Evolutionary conservation across 2,329 filamentous ascomycete species (phyloP), one percentile per base, ranked within the genome.

Genomic region (Ascocoryne sarcoides): DNA sequence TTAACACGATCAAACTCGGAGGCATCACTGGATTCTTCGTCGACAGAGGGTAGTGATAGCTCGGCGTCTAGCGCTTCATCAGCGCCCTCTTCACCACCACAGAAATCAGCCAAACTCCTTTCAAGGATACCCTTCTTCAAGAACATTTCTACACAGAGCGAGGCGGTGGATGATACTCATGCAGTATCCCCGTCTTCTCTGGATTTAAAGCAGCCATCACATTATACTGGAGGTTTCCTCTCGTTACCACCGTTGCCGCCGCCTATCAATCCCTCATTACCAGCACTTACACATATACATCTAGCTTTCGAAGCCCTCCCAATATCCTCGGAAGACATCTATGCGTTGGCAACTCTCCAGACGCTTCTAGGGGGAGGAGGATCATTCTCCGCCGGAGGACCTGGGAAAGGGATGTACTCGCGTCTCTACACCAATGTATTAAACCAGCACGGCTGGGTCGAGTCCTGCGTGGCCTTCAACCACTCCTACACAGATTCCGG

Each of bases 351-450:
- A 5, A 95, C 90, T 1, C 73, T 98, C 1, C 93, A 96, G 64
- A 96, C 88, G 1, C 82, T 98, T 8, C 84, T 98, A 23, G 92
- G 92, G 43, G 92, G 92, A 35, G 92, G 92, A 36, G 92, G 92
- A 17, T 95, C 89, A 41, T 98, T 98, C 69, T 94, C 86, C 12
- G 92, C 92, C 39, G 92, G 92, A 54, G 92, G 92, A 0, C 92
- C 92, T 4, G 92, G 92, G 39, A 98, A 98, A 69, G 92, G 92
- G 62, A 98, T 98, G 92, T 96, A 96, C 71, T 94, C 86, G 28
- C 83, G 92, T 10, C 76, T 98, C 7, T 98, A 95, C 71, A 96
- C 89, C 48, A 95, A 95, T 61, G 90, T 96, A 0, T 76, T 98
- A 37, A 98, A 98, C 69, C 89, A 96, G 65, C 82, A 95, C 66